These are phyloP conservation scores for Xylariales sp. DNA, from an alignment of 2,329 filamentous ascomycete species.

Conservation along the genomic window DNA sequence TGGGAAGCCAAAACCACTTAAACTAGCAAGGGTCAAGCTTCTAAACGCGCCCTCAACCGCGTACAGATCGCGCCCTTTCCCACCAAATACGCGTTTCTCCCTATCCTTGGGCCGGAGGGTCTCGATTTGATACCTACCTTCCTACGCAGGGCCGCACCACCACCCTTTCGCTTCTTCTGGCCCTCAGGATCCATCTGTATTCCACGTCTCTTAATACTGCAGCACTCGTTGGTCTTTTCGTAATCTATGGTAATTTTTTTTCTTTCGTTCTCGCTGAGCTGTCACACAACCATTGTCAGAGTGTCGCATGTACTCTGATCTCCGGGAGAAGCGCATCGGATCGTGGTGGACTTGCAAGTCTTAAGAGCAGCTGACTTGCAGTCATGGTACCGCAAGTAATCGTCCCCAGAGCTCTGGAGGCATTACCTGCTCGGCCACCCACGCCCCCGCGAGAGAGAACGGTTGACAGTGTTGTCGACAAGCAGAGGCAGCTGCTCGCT, in stretches of 20 bases:
- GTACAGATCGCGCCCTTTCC: background rate
- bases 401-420: slow-evolving; percentile 40
- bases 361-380: slow-evolving; percentile 17
- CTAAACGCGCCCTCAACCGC: slow-evolving; percentile 1
- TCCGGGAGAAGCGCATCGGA: slow-evolving; percentile 1
- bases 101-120: too few relatives aligned
- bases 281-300: background rate
- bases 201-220: too few relatives aligned
- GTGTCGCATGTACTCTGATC: slow-evolving; percentile 3
- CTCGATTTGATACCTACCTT: too few relatives aligned
- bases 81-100: slow-evolving; percentile 1
- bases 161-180: too few relatives aligned
- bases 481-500: slow-evolving; percentile 27
- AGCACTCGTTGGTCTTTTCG: slow-evolving; percentile 1
- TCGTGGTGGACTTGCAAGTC: slow-evolving; percentile 21
- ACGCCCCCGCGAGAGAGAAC: slow-evolving; percentile 59
- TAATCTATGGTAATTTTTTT: background rate
- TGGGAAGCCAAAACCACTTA: slow-evolving; percentile 7
- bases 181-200: too few relatives aligned
- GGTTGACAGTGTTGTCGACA: slow-evolving; percentile 17
- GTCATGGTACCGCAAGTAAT: slow-evolving; percentile 34
- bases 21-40: slow-evolving; percentile 3
- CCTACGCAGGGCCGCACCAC: too few relatives aligned
- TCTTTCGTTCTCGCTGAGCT: background rate
- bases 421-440: slow-evolving; percentile 56